Evolutionary conservation across 2,329 filamentous ascomycete species (phyloP).

Genomic region (Fusarium luffae): DNA sequence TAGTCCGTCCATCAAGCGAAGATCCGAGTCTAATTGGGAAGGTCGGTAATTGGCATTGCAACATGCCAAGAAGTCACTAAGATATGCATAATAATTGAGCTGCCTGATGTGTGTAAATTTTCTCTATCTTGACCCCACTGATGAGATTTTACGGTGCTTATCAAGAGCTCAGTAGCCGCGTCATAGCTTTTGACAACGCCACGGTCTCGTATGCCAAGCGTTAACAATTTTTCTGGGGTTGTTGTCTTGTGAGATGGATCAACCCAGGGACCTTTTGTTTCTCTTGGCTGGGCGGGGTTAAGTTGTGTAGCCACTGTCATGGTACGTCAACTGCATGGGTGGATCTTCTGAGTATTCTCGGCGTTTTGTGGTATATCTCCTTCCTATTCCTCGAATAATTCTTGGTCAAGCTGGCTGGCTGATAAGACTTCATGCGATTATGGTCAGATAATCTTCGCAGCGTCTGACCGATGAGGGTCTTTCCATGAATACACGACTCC

Average conservation of each 20-base stretch:
- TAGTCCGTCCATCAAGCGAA: constrained; percentile 11
- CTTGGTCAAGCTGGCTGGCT: not conserved
- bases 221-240: not conserved
- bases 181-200: not conserved
- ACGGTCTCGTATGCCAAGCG: not conserved
- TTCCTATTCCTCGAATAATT: not conserved
- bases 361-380: not conserved
- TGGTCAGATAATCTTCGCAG: not conserved
- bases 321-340: not conserved
- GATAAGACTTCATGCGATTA: not conserved
- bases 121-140: constrained; percentile 6
- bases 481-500: not conserved
- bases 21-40: constrained; percentile 30
- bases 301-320: not conserved
- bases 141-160: not conserved
- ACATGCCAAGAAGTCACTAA: constrained; percentile 39
- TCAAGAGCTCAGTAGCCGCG: not conserved
- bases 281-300: constrained; percentile 9
- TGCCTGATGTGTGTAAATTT: constrained; percentile 32
- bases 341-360: not conserved
- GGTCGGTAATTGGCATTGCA: constrained; percentile 21
- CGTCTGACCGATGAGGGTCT: not conserved
- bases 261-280: constrained; percentile 21
- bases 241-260: not conserved
- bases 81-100: constrained; percentile 35